These are phyloP conservation scores for Phytophthora chlamydospora DNA, from an alignment of 352 stramenopile species.

Conservation along the genomic window DNA sequence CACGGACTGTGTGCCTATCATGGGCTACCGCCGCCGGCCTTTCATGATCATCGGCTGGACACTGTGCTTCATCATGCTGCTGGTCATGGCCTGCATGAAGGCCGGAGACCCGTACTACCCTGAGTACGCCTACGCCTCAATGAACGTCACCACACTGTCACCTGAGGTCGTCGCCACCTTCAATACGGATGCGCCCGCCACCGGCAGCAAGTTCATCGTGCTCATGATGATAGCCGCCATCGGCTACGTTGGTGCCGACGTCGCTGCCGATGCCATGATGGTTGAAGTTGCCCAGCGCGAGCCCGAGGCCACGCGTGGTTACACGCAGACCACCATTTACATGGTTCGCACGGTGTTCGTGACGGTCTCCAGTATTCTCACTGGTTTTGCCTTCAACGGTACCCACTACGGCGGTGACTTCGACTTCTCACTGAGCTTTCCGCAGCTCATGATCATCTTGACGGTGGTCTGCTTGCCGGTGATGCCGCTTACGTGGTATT, in stretches of 20 bases:
- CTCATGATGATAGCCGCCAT: conserved; percentile 57
- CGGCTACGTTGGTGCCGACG: conserved; percentile 54
- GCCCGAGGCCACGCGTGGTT: conserved; percentile 44
- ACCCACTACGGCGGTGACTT: conserved; percentile 52
- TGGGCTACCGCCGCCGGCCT: conserved; percentile 55
- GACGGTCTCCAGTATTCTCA: conserved; percentile 45
- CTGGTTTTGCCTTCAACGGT: conserved; percentile 52
- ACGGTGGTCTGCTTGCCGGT: conserved; percentile 37
- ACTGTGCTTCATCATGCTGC: conserved; percentile 40
- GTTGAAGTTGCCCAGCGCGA: conserved; percentile 63
- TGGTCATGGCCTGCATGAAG: conserved; percentile 50
- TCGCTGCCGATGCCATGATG: conserved; percentile 58
- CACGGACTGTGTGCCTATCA: conserved; percentile 57
- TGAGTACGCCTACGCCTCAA: conserved; percentile 32
- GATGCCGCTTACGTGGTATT: conserved; percentile 53
- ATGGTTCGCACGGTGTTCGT: conserved; percentile 45
- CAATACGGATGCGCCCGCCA: conserved; percentile 41
- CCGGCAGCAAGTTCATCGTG: conserved; percentile 44
- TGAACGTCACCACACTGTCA: conserved; percentile 37
- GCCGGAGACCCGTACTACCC: conserved; percentile 50
- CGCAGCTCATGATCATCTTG: conserved; percentile 43
- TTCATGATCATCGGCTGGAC: conserved; percentile 66
- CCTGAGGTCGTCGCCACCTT: conserved; percentile 32
- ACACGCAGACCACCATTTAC: conserved; percentile 58
- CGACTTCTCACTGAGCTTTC: conserved; percentile 46